Evolutionary conservation across 345 rosid species (phyloP), one percentile per base, ranked within the genome.

Genomic region (Lepidium didymum): DNA sequence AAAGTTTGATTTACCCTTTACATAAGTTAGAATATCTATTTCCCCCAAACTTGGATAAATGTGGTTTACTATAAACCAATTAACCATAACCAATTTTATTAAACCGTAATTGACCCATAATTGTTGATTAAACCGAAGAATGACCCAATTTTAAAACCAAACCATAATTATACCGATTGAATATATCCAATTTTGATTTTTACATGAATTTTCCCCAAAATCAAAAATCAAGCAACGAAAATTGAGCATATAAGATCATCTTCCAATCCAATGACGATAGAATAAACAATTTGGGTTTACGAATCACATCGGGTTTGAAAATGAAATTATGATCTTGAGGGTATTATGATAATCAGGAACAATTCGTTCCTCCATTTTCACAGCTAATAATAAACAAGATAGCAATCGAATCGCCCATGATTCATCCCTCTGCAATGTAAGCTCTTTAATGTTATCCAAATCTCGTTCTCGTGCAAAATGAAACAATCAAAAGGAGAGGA

Each of bases 281-380:
- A 11, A 92, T 83, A 80, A 89, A 16, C 37, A 92, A 33, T 77
- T 92, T 96, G 78, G 89, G 86, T 77, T 78, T 86, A 62, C 68
- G 80, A 40, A 92, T 85, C 62, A 80, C 83, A 52, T 78, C 64
- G 14, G 69, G 72, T 47, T 85, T 82, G 29, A 87, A 86, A 67
- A 75, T 67, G 49, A 62, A 86, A 56, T 81, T 86, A 54, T 82
- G 68, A 67, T 73, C 78, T 57, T 75, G 53, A 7, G 65, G 75
- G 52, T 79, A 84, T 50, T 86, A 85, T n/a, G 93, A 80, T 46
- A 90, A 76, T 2, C 81, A 18, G 96, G 96, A 2, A 83, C 92
- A 21, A 58, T 70, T 11, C 83, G 52, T 51, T 92, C 98, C 69
- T 87, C 98, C 90, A 90, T 88, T 67, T 92, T 92, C 4, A 95